Evolutionary conservation across 2,329 filamentous ascomycete genomes (phyloP).

Genomic region (Aureobasidium musti): DNA sequence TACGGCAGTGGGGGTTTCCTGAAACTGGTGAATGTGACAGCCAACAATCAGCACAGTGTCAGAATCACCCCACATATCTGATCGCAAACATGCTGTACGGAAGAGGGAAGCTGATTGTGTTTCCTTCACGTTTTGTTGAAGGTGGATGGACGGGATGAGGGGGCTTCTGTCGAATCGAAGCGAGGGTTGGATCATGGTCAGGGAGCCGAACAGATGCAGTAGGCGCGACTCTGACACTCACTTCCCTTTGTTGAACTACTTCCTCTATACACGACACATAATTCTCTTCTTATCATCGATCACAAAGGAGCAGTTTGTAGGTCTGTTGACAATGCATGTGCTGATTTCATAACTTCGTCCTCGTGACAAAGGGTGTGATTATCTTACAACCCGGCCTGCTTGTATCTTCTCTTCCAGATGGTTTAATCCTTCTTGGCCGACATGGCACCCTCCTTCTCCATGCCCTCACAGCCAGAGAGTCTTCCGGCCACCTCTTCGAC

Average conservation of each 20-base stretch:
- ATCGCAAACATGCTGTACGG: not conserved
- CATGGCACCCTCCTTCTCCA: slow-evolving; percentile 62
- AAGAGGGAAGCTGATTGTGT: not conserved
- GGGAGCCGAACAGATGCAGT: too few relatives aligned
- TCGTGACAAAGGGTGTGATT: not conserved
- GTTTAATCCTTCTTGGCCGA: slow-evolving; percentile 12
- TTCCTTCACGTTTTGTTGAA: not conserved
- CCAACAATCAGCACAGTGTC: not conserved
- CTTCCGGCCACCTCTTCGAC: slow-evolving; percentile 66
- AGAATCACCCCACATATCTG: not conserved
- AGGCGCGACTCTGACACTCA: not conserved
- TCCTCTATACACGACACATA: too few relatives aligned
- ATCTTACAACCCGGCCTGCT: not conserved
- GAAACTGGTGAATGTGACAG: not conserved
- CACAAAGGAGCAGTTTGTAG: not conserved
- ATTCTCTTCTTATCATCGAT: too few relatives aligned
- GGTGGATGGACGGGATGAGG: too few relatives aligned
- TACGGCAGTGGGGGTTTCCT: not conserved
- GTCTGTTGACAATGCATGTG: not conserved
- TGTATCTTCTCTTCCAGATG: not conserved
- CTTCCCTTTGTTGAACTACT: not conserved
- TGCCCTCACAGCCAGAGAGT: slow-evolving; percentile 67
- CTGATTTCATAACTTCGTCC: slow-evolving; percentile 16
- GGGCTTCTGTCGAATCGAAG: not conserved
- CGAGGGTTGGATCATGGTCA: too few relatives aligned